Base-by-base conservation (phyloP, 495 filamentous ascomycete genomes). In the Lepraria neglecta region DNA sequence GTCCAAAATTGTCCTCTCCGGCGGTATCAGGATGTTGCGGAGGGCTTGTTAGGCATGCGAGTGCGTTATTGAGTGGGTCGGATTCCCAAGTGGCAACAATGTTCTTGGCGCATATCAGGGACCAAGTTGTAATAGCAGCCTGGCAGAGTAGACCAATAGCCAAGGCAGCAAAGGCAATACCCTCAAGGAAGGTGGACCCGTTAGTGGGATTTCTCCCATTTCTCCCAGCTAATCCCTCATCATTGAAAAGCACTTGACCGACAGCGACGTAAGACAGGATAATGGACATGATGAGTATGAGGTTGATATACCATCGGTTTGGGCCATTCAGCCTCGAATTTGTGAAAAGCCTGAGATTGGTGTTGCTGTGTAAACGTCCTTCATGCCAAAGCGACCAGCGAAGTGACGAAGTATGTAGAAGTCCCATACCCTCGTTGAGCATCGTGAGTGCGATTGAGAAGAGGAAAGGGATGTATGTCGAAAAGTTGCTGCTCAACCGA, bases 341-440 rank as follows among this genome's bases (percentile, higher is more conserved):
- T 40, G 70, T 72, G 45, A 76, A 67, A 3, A 78, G 69, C 10
- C 76, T 71, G 10, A 77, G 66, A 58, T 77, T 78, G 10, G 76
- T 74, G 65, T 76, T 77, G 71, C 69, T 73, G 10, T 69, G 65
- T 27, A 78, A 69, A n/a, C 70, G 70, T 17, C 66, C 67, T 54
- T 78, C 76, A 38, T 67, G 69, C 42, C 72, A 73, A 14, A 78
- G 67, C 3, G 74, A 63, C 76, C 76, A 78, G 27, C 76, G 73
- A 14, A 77, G 67, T 2, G 74, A 70, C 12, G 66, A 67, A 1
- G 73, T 64, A 56, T 78, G 76, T 24, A 77, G 61, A 48, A 73
- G 75, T 14, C 71, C 73, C 65, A 75, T 68, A 56, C 64, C 64
- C 60, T 77, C 75, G 45, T 68, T 75, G 27, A 69, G 67, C 3